Evolutionary conservation across 2,329 filamentous ascomycete species (phyloP), one percentile per base, ranked within the genome.

Genomic region (Cladosporium sp.): DNA sequence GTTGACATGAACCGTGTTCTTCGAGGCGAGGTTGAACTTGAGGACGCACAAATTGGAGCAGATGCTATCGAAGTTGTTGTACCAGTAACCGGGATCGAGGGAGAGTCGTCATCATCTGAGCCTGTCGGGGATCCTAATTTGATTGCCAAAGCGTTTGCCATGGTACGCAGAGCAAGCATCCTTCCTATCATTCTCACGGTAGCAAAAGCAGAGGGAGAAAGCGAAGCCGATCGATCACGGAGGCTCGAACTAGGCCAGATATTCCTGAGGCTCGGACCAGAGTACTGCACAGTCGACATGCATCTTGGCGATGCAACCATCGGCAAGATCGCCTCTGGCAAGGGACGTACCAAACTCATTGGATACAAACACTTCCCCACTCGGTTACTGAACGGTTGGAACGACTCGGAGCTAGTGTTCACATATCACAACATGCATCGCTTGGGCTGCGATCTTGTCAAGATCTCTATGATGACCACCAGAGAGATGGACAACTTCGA

Each of bases 11-110:
- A 85, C 0, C 82, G 84, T 18, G 76, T 92, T 2, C 72, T 88
- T 1, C 76, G 81, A 1, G 79, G 80, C 12, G 77, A 83, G 1
- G 72, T 88, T 24, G 86, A 91, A 66, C 83, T 91, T 12, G 87
- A 90, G 70, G 85, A 87, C 30, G 77, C 90, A 24, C 88, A 90
- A 67, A 84, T 84, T n/a, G 88, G 87, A 4, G 85, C 84, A 3
- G 89, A 92, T 75, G 88, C 88, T 6, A 85, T 91, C 36, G 88
- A 91, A 72, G 78, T 91, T 4, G 30, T 65, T 18, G 63, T 67
- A 18, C 63, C 62, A 26, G 51, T 66, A 24, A 64, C 59, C 4
- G 65, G 38, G 18, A 52, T 66, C 11, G 64, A 66, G 11, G 59
- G 59, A 59, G 38, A 30, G 28, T 52, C 55, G 5, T 65, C 63